These are phyloP conservation scores for Russula lepida DNA, from an alignment of 768 basidiomycete species.

Conservation along the genomic window DNA sequence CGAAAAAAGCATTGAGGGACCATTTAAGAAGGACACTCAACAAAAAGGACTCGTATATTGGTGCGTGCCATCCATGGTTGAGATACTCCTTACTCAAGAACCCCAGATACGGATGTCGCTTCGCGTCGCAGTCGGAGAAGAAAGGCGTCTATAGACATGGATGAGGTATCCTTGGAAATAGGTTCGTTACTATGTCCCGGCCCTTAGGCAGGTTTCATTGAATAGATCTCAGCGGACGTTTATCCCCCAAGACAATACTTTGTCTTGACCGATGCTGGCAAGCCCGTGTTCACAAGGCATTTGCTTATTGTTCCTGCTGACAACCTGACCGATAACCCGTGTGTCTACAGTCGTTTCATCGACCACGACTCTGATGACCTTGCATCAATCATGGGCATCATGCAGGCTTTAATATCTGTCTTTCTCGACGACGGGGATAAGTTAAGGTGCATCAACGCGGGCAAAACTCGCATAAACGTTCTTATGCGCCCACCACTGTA, in stretches of 20 bases:
- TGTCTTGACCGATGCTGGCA: constrained; percentile 90
- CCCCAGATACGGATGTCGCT: constrained; percentile 8
- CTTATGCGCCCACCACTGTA: constrained; percentile 82
- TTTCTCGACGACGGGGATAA: constrained; percentile 91
- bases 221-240: constrained; percentile 17
- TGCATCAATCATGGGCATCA: constrained; percentile 80
- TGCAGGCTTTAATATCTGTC: constrained; percentile 93
- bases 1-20: constrained; percentile 58
- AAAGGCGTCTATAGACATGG: constrained; percentile 14
- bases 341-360: constrained; percentile 37
- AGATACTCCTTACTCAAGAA: not conserved
- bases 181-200: not conserved
- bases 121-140: constrained; percentile 19
- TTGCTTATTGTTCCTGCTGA: constrained; percentile 2
- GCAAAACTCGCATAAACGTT: constrained; percentile 77
- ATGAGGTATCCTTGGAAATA: constrained; percentile 19
- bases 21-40: constrained; percentile 62
- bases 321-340: not conserved
- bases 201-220: not conserved
- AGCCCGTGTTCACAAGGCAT: constrained; percentile 92
- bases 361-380: constrained; percentile 54
- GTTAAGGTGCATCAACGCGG: constrained; percentile 74
- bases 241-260: constrained; percentile 72
- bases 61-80: constrained; percentile 27
- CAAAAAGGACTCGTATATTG: constrained; percentile 41